Base-by-base conservation (phyloP, 2,329 filamentous ascomycete genomes). In the Microsporum ferrugineum region DNA sequence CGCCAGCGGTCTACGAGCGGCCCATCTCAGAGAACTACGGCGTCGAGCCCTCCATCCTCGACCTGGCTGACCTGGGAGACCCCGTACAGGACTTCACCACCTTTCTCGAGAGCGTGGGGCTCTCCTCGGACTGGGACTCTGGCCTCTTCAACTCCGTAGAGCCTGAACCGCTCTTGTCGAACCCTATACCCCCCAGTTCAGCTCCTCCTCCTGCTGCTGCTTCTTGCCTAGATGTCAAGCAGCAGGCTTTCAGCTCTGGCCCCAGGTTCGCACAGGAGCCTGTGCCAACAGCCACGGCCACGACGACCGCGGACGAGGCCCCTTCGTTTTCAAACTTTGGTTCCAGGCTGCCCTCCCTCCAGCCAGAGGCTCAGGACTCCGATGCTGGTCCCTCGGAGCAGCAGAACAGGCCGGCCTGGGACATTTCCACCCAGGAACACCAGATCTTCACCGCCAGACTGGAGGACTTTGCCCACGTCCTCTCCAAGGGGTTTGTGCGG, bases 61-160 rank as follows among this genome's bases (percentile, higher is more conserved):
- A 79, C 61, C 69, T 77, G 12, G 73, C 75, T 12, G 76, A 78
- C 63, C 66, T 79, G 31, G 76, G 76, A 1, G 77, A 79, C 62
- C 77, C 77, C 0, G 77, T 79, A 53, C 77, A 79, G 64, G 77
- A 79, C 64, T 79, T 79, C 60, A 77, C 75, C 0, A 73, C 77
- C 49, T 79, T 79, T 60, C 65, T 79, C 39, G 77, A 79, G 63
- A 78, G 76, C 62, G 76, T 79, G n/a, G 77, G 77, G 6, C 68
- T 79, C 14, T 78, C 77, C 0, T 78, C 76, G 5, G 77, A 79
- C 64, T 79, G 76, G 77, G 76, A 79, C 64, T 77, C 76, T 0
- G 76, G 75, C 4, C 73, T 78, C 56, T 78, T 78, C 65, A 72
- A 36, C 71, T 70, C 57, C 5, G 39, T 58, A 12, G 57, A 58